These are phyloP conservation scores for Aspergillus novofumigatus DNA, from an alignment of 2,329 filamentous ascomycete species.

Conservation along the genomic window DNA sequence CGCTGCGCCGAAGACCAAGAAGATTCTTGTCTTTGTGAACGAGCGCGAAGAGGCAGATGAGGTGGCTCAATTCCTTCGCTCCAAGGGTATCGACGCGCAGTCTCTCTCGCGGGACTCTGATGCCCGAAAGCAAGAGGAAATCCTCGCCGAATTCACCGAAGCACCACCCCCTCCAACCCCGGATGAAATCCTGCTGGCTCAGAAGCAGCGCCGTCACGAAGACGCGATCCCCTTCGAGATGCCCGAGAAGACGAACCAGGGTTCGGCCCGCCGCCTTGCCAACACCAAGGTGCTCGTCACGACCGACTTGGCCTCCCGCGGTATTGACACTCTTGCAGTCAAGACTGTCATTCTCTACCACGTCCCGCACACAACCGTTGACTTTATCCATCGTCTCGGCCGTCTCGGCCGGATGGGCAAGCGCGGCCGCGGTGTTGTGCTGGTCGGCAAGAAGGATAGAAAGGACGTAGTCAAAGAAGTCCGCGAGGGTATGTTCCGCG, in stretches of 20 bases:
- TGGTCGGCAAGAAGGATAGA: slow-evolving; percentile 84
- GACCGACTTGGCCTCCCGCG: slow-evolving; percentile 85
- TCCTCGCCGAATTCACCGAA: slow-evolving; percentile 68
- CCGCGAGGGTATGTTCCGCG: slow-evolving; percentile 80
- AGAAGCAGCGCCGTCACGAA: slow-evolving; percentile 27
- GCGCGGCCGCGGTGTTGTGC: slow-evolving; percentile 80
- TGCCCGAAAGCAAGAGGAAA: slow-evolving; percentile 71
- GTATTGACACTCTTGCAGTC: slow-evolving; percentile 90
- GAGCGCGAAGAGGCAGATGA: slow-evolving; percentile 85
- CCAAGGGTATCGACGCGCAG: slow-evolving; percentile 84
- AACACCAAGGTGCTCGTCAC: slow-evolving; percentile 91
- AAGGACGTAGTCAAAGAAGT: slow-evolving; percentile 90
- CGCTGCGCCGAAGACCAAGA: slow-evolving; percentile 61
- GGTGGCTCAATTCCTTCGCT: slow-evolving; percentile 70
- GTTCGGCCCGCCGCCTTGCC: slow-evolving; percentile 50
- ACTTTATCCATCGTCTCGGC: slow-evolving; percentile 95
- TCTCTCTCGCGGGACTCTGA: slow-evolving; percentile 81
- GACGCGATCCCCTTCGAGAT: slow-evolving; percentile 40
- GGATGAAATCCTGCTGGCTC: slow-evolving; percentile 30
- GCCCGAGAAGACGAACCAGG: slow-evolving; percentile 30
- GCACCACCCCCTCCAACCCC: slow-evolving; percentile 33
- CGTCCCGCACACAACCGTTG: slow-evolving; percentile 95
- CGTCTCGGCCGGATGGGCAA: slow-evolving; percentile 89
- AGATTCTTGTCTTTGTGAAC: slow-evolving; percentile 94
- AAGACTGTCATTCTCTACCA: slow-evolving; percentile 91